A percentile compares a stretch with the other conserved stretches of the same genome.
Evolutionary conservation across 495 filamentous ascomycete species (phyloP).

Genomic region (Trypethelium eluteriae): DNA sequence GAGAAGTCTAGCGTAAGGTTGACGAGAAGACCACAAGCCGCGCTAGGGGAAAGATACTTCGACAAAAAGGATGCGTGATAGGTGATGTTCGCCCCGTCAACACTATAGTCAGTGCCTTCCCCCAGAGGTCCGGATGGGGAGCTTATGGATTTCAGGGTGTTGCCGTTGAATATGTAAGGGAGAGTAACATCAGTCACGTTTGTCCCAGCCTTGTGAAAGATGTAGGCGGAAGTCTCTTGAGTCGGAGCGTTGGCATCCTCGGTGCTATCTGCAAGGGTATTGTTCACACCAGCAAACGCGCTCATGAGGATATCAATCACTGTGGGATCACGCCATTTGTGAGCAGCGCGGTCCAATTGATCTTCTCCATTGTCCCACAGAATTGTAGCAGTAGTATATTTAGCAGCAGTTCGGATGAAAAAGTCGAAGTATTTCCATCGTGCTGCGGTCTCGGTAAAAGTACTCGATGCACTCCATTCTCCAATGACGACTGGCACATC

Average conservation of each 20-base stretch:
- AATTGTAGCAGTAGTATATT: conserved; percentile 43
- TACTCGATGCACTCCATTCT: conserved; percentile 49
- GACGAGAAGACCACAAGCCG: conserved; percentile 40
- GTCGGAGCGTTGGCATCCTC: conserved; percentile 39
- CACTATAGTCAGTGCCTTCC: conserved; percentile 41
- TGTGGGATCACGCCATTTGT: conserved; percentile 45
- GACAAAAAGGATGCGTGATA: conserved; percentile 44
- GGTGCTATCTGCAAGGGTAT: conserved; percentile 49
- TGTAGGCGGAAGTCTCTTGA: conserved; percentile 46
- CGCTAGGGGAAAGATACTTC: conserved; percentile 36
- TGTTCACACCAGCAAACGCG: conserved; percentile 39
- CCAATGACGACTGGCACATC: conserved; percentile 50
- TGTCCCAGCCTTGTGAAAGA: conserved; percentile 49
- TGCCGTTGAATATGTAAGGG: conserved; percentile 49
- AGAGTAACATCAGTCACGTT: conserved; percentile 38
- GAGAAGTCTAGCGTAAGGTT: conserved; percentile 49
- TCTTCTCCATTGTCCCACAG: conserved; percentile 55
- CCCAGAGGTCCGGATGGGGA: conserved; percentile 35
- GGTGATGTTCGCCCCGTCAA: conserved; percentile 41
- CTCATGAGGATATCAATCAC: conserved; percentile 43
- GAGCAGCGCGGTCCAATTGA: conserved; percentile 40
- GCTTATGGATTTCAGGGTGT: conserved; percentile 43
- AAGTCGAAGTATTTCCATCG: conserved; percentile 54
- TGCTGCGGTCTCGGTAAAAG: conserved; percentile 46
- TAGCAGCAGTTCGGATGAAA: conserved; percentile 42